Percentiles rank a stretch among this genome's conserved stretches.
These are phyloP conservation scores for Tetrapisispora iriomotensis DNA, from an alignment of 805 yeast species.

Conservation along the genomic window DNA sequence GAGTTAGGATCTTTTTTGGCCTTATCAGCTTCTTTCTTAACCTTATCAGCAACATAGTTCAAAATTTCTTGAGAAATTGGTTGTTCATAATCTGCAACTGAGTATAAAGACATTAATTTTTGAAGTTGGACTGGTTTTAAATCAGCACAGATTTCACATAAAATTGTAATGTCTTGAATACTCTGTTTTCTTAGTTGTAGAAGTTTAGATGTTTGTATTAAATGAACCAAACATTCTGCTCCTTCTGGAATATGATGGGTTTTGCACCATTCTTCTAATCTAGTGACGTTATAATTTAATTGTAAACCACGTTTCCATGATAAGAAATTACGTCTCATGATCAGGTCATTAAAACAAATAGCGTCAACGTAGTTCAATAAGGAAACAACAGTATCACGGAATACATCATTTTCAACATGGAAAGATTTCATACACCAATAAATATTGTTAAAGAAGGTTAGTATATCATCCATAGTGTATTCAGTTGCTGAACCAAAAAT, in stretches of 20 bases:
- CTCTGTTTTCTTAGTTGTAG: slow-evolving; percentile 86
- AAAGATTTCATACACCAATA: slow-evolving; percentile 90
- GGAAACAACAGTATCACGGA: slow-evolving; percentile 76
- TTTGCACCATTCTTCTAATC: slow-evolving; percentile 98
- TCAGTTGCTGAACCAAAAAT: slow-evolving; percentile 63
- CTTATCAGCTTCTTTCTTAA: slow-evolving; percentile 63
- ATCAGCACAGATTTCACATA: slow-evolving; percentile 90
- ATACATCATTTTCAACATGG: slow-evolving; percentile 74
- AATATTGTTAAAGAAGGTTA: slow-evolving; percentile 80
- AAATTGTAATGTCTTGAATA: slow-evolving; percentile 78
- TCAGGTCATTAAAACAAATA: slow-evolving; percentile 85
- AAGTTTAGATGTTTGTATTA: slow-evolving; percentile 86
- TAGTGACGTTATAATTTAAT: slow-evolving; percentile 89
- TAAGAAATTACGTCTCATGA: slow-evolving; percentile 87
- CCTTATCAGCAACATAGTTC: slow-evolving; percentile 70
- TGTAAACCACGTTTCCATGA: slow-evolving; percentile 98
- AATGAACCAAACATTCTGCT: slow-evolving; percentile 69
- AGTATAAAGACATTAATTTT: slow-evolving; percentile 79
- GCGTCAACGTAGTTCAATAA: slow-evolving; percentile 82
- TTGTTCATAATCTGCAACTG: slow-evolving; percentile 87
- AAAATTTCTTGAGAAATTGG: slow-evolving; percentile 79
- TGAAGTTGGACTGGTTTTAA: slow-evolving; percentile 94
- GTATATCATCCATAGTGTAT: slow-evolving; percentile 88
- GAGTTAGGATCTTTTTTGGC: slow-evolving; percentile 41
- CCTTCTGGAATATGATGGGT: slow-evolving; percentile 86